Conservation (phyloP, 345 rosid species). For the Lumnitzera littorea region DNA sequence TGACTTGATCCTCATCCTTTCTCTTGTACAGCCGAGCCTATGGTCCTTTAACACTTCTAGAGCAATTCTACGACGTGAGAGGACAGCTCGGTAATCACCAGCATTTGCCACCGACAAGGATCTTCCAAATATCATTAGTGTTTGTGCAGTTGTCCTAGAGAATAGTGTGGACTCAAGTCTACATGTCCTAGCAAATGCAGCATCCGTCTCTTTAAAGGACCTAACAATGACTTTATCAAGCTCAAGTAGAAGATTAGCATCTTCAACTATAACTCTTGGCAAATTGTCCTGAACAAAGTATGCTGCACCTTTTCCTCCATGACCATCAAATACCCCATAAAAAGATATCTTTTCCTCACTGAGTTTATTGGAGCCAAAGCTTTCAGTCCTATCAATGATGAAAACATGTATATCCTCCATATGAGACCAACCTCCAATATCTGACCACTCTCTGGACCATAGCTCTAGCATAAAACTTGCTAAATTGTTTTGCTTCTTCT, state of each 20-base stretch:
- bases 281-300: constrained; percentile 66
- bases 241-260: constrained; percentile 61
- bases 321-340: constrained; percentile 88
- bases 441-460: constrained; percentile 78
- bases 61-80: constrained; percentile 54
- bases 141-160: constrained; percentile 84
- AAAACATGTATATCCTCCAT: constrained; percentile 88
- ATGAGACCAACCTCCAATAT: constrained; percentile 45
- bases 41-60: constrained; percentile 75
- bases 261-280: constrained; percentile 71
- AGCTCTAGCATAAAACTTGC: constrained; percentile 42
- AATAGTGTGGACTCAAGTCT: constrained; percentile 35
- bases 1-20: constrained; percentile 52
- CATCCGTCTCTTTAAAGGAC: constrained; percentile 72
- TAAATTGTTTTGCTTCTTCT: constrained; percentile 19
- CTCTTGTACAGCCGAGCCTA: constrained; percentile 48
- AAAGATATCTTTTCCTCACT: constrained; percentile 47
- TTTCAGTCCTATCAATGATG: constrained; percentile 55
- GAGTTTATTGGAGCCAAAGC: constrained; percentile 28
- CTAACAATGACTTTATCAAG: constrained; percentile 57
- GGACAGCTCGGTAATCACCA: constrained; percentile 85
- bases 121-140: constrained; percentile 81
- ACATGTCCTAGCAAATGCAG: constrained; percentile 54
- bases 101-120: constrained; percentile 85
- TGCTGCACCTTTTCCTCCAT: constrained; percentile 74